These are phyloP conservation scores for Mrakia frigida DNA, from an alignment of 768 basidiomycete species.

Conservation along the genomic window DNA sequence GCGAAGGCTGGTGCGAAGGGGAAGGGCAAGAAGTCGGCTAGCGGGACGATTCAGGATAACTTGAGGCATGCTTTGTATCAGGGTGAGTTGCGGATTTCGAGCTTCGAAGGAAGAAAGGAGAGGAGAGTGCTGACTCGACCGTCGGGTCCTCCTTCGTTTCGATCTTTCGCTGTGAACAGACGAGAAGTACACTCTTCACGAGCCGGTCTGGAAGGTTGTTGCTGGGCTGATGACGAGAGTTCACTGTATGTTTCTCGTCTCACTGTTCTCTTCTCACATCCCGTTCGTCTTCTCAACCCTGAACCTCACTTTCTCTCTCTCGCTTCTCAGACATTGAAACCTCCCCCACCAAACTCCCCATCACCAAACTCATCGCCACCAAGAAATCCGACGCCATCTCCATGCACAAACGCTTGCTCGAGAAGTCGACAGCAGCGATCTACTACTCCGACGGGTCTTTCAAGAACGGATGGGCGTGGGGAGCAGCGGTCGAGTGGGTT, in stretches of 20 bases:
- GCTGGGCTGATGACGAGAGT: conserved; percentile 30
- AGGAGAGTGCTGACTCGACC: neutral
- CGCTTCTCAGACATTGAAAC: conserved; percentile 21
- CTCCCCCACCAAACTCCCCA: conserved; percentile 30
- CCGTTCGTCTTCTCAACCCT: no score
- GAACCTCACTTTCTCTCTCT: no score
- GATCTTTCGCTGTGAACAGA: neutral
- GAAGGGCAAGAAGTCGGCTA: conserved; percentile 1
- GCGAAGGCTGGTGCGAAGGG: neutral
- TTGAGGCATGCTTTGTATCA: conserved; percentile 27
- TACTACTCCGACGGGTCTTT: conserved; percentile 32
- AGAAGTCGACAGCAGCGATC: conserved; percentile 15
- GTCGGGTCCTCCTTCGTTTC: neutral
- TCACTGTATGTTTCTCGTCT: conserved; percentile 11
- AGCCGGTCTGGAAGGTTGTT: conserved; percentile 32
- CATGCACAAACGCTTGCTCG: conserved; percentile 29
- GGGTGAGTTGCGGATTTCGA: neutral
- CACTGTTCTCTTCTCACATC: neutral
- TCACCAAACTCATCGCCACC: conserved; percentile 33
- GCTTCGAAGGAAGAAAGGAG: neutral
- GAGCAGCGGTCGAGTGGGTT: conserved; percentile 43
- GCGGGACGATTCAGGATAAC: conserved; percentile 26
- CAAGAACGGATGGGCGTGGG: conserved; percentile 38
- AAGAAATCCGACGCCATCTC: conserved; percentile 29
- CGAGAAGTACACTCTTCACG: conserved; percentile 32